These are phyloP conservation scores for Trichoderma koningiopsis DNA, from an alignment of 2,329 filamentous ascomycete genomes.

Conservation along the genomic window DNA sequence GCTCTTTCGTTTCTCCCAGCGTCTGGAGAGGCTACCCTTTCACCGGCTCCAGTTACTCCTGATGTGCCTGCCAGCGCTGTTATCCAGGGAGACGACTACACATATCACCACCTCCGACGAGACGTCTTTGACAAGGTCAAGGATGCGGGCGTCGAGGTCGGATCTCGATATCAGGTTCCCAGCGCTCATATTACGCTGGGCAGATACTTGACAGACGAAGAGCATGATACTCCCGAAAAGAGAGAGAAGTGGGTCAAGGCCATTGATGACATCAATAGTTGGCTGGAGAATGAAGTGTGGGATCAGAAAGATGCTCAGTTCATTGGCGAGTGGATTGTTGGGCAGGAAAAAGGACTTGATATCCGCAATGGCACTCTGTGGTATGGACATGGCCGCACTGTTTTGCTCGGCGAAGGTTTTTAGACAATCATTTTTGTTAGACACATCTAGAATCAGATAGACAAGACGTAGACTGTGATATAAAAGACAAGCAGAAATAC, in stretches of 20 bases:
- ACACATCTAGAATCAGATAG: not conserved
- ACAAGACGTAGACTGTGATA: not conserved
- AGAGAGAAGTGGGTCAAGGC: constrained; percentile 66
- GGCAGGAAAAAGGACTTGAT: constrained; percentile 79
- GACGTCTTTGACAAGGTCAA: constrained; percentile 69
- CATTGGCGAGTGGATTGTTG: constrained; percentile 80
- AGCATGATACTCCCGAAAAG: constrained; percentile 61
- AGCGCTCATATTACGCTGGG: constrained; percentile 88
- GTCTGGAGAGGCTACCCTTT: constrained; percentile 56
- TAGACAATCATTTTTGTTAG: constrained; percentile 36
- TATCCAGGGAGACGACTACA: constrained; percentile 66
- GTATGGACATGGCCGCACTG: constrained; percentile 81
- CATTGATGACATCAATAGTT: constrained; percentile 76
- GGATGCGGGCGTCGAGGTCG: constrained; percentile 67
- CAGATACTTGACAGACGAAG: constrained; percentile 70
- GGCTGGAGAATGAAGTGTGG: constrained; percentile 74
- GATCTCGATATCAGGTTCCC: constrained; percentile 82
- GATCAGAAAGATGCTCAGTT: constrained; percentile 49
- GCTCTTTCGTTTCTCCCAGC: constrained; percentile 87
- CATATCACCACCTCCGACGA: constrained; percentile 86
- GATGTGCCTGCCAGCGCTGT: constrained; percentile 36
- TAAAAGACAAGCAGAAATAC: not conserved
- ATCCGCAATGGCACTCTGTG: constrained; percentile 75
- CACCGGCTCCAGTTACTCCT: constrained; percentile 44
- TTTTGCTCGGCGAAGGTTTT: constrained; percentile 65